phyloP scores from a whole-genome alignment of 176 grass and related monocot genomes.

The Canna indica region DNA sequence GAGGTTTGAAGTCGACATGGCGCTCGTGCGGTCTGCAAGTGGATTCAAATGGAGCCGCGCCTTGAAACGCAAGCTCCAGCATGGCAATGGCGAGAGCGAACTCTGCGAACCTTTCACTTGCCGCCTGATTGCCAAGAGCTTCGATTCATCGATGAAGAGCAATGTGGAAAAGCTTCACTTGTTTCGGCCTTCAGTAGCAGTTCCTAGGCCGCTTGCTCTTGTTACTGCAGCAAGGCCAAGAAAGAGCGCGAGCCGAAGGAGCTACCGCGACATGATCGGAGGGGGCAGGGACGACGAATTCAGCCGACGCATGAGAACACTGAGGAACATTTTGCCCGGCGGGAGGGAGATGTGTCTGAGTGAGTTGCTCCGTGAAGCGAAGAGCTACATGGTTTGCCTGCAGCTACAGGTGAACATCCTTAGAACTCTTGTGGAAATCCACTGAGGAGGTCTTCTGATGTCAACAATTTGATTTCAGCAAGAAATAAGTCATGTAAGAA shows the following conservation, averaged over 20 bases:
- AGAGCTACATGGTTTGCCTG: conserved; percentile 21
- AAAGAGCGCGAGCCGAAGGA: background rate
- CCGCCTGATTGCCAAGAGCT: background rate
- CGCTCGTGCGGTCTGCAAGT: conserved; percentile 1
- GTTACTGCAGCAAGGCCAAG: background rate
- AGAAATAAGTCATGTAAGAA: background rate
- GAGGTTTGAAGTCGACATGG: conserved; percentile 20
- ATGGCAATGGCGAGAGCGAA: background rate
- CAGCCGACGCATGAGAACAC: background rate
- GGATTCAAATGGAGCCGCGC: conserved; percentile 10
- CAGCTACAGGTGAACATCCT: conserved; percentile 16
- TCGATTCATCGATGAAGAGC: background rate
- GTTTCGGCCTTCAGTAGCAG: background rate
- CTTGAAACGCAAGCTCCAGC: conserved; percentile 14
- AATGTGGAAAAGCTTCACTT: background rate
- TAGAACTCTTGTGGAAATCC: conserved; percentile 3
- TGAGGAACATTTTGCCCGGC: conserved; percentile 11
- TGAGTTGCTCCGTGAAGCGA: conserved; percentile 13
- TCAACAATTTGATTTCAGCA: background rate
- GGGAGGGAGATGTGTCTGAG: conserved; percentile 8
- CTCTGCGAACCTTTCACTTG: background rate
- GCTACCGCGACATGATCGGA: background rate
- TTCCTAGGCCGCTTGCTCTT: background rate
- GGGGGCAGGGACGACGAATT: background rate
- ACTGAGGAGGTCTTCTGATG: background rate